These are phyloP conservation scores for Clavispora phyllophila DNA, from an alignment of 805 yeast species.

Conservation along the genomic window DNA sequence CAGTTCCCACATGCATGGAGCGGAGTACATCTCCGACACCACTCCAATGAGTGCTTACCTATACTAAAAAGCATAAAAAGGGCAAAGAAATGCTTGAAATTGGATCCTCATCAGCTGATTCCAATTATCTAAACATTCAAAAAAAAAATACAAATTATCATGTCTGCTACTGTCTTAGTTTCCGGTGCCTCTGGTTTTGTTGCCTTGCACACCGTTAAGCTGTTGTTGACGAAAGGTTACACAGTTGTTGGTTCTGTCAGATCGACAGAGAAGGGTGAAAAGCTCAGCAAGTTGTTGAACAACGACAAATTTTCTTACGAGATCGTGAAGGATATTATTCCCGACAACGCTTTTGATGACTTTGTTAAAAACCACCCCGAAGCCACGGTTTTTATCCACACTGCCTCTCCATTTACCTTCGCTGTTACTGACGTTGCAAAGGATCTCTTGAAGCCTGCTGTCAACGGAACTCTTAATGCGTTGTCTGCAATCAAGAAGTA, in stretches of 20 bases:
- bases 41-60: too few species aligned
- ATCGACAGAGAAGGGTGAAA: constrained; percentile 2
- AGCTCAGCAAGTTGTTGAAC: not conserved
- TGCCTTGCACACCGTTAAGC: constrained; percentile 2
- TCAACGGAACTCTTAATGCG: constrained; percentile 1
- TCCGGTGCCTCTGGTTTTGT: constrained; percentile 4
- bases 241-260: constrained; percentile 3
- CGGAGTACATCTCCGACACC: too few species aligned
- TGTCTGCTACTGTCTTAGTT: constrained; percentile 3
- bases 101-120: too few species aligned
- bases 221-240: constrained; percentile 1
- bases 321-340: constrained; percentile 1
- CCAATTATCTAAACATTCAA: too few species aligned
- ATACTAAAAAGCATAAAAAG: too few species aligned
- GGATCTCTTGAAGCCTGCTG: constrained; percentile 2
- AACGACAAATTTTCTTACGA: not conserved
- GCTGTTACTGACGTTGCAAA: not conserved
- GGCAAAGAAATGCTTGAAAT: too few species aligned
- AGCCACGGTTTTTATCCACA: constrained; percentile 2
- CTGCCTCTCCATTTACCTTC: constrained; percentile 3
- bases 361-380: constrained; percentile 2
- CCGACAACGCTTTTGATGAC: not conserved
- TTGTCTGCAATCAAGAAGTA: constrained; percentile 1
- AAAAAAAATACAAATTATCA: too few species aligned
- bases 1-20: too few species aligned